phyloP scores from a whole-genome alignment of 139 green algal genomes.

The Chlamydomonas applanata region DNA sequence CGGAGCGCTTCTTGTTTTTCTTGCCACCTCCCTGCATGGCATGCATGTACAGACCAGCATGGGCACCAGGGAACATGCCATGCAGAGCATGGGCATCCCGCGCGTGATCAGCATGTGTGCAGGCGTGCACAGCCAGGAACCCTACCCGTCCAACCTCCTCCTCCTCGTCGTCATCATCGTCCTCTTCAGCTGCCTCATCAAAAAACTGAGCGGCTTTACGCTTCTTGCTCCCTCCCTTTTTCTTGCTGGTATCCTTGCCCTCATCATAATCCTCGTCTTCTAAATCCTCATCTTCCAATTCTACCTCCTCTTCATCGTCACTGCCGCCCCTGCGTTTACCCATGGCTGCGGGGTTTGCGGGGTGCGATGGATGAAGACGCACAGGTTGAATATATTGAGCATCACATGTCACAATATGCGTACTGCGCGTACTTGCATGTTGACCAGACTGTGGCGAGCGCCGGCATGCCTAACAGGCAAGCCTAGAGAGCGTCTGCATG shows the following conservation, averaged over 20 bases:
- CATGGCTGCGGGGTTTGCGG: too few relatives aligned
- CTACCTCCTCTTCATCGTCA: slow-evolving; percentile 7
- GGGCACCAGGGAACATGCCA: not conserved
- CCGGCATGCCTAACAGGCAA: too few relatives aligned
- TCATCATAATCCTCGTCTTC: slow-evolving; percentile 30
- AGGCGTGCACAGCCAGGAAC: not conserved
- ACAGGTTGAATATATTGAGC: too few relatives aligned
- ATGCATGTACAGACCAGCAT: not conserved
- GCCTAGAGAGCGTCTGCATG: too few relatives aligned
- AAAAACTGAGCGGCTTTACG: slow-evolving; percentile 44
- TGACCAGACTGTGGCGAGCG: too few relatives aligned
- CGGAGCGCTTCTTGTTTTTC: slow-evolving; percentile 36
- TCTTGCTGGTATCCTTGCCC: slow-evolving; percentile 38
- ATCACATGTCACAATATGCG: too few relatives aligned
- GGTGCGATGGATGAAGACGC: too few relatives aligned
- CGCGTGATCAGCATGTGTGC: not conserved
- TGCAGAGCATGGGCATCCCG: not conserved
- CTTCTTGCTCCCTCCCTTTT: slow-evolving; percentile 17
- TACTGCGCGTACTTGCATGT: too few relatives aligned
- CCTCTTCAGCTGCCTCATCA: slow-evolving; percentile 81
- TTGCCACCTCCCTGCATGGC: slow-evolving; percentile 3
- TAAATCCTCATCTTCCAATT: slow-evolving; percentile 18
- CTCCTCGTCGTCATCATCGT: slow-evolving; percentile 59
- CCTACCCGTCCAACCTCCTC: not conserved
- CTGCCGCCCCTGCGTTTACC: too few relatives aligned